Conservation (phyloP, 2,329 filamentous ascomycete genomes). For the Claviceps quebecensis region DNA sequence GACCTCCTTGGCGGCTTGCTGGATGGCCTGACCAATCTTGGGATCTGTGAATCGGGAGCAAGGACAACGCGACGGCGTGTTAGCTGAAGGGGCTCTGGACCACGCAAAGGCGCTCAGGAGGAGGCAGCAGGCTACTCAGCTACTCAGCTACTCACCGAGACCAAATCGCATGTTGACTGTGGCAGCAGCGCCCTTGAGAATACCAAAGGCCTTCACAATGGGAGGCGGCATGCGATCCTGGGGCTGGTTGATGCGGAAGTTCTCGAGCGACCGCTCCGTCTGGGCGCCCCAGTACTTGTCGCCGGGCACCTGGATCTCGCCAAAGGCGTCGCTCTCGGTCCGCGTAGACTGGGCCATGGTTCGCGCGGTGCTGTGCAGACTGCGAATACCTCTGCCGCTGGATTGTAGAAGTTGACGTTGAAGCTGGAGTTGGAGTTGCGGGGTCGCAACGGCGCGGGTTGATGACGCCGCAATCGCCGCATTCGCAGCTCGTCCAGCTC, state of each 20-base stretch:
- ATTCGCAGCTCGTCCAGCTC: background rate
- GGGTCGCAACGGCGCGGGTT: conserved; percentile 2
- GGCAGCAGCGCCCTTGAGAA: conserved; percentile 91
- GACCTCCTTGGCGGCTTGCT: conserved; percentile 87
- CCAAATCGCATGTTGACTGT: conserved; percentile 92
- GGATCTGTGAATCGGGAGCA: conserved; percentile 24
- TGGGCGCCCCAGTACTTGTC: conserved; percentile 99
- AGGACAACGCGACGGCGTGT: too few species aligned
- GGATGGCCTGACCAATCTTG: conserved; percentile 81
- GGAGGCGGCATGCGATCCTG: conserved; percentile 96
- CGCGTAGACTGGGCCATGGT: conserved; percentile 36
- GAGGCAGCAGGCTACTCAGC: too few species aligned
- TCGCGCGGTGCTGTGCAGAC: conserved; percentile 6
- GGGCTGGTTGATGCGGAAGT: conserved; percentile 99
- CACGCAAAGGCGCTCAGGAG: too few species aligned
- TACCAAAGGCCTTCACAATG: conserved; percentile 85
- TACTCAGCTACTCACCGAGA: conserved; percentile 40
- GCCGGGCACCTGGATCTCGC: conserved; percentile 78
- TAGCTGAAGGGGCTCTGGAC: too few species aligned
- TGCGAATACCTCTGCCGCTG: conserved; percentile 6
- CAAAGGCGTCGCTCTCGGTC: conserved; percentile 94
- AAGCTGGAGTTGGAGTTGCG: conserved; percentile 1
- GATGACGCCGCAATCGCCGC: background rate
- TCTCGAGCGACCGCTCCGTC: conserved; percentile 88
- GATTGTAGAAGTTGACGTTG: background rate